Evolutionary conservation across 2,329 filamentous ascomycete species (phyloP), one percentile per base, ranked within the genome.

Genomic region (Knoxdaviesia proteae): DNA sequence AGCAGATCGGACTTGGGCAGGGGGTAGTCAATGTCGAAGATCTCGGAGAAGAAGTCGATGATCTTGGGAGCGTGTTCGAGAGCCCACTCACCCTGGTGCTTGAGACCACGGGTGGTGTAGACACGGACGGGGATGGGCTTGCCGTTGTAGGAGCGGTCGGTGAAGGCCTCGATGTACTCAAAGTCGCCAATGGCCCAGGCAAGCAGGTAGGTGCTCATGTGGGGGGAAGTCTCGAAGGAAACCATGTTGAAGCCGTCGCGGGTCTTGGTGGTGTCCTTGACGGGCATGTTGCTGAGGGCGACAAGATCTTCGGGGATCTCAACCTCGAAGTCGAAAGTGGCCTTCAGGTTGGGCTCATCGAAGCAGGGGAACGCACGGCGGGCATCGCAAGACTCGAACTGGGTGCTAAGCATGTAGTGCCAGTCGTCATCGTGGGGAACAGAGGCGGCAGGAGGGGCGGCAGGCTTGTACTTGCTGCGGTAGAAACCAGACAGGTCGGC

Each of bases 171-270:
- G 43, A 96, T 77, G 53, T 94, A 94, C 61, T 96, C 88, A 49
- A 98, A 96, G 58, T 98, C 88, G 45, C 90, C 90, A 47, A 94
- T 74, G 29, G 88, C 87, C 90, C 90, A 94, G 29, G 87, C 86
- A 31, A 92, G 66, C 32, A 94, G 74, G 60, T 93, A 80, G 30
- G 82, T 93, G 63, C 83, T 90, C 87, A 94, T 94, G 52, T 87
- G 62, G 1, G 87, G 87, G 8, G 83, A 86, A 43, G 71, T 76
- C 54, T 90, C 82, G 51, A 94, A 94, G 3, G 74, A 71, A 34
- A 94, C 80, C 35, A 68, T 58, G 51, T 83, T 81, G 61, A 73
- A 80, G 48, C 81, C 80, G 47, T 75, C 68, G 46, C 62, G 65
- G 48, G 62, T 61, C 43, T 67, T 61, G 51, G 68, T 72, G 46